phyloP scores from a whole-genome alignment of 495 filamentous ascomycete genomes.

The Margaritispora aquatica region DNA sequence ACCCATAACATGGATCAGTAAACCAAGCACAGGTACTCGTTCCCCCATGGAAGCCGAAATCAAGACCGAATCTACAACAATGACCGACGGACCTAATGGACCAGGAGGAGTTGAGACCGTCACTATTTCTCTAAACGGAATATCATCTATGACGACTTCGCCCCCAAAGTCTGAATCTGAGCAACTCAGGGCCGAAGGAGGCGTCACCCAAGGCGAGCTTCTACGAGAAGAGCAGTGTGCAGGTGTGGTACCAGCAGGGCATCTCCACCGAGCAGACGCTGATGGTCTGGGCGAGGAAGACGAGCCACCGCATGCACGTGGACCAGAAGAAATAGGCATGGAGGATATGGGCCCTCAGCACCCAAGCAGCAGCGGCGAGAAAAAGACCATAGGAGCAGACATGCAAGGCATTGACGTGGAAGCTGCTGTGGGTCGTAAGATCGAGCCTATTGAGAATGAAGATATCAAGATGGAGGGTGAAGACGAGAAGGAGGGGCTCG shows the following conservation, averaged over 20 bases:
- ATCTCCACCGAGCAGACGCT: conserved; percentile 27
- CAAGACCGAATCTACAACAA: conserved; percentile 60
- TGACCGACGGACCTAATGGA: conserved; percentile 66
- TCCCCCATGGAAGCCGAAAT: conserved; percentile 44
- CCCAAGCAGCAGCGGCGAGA: conserved; percentile 18
- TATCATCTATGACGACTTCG: conserved; percentile 34
- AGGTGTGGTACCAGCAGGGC: conserved; percentile 52
- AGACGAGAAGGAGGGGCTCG: conserved; percentile 7
- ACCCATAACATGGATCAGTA: conserved; percentile 79
- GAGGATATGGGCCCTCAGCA: conserved; percentile 79
- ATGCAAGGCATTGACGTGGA: conserved; percentile 47
- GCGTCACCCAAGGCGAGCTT: conserved; percentile 70
- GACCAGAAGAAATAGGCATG: conserved; percentile 75
- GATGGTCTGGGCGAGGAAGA: conserved; percentile 40
- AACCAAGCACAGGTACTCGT: conserved; percentile 16
- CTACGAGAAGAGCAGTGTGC: conserved; percentile 74
- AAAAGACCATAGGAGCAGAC: conserved; percentile 24
- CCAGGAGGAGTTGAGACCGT: conserved; percentile 67
- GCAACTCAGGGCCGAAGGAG: conserved; percentile 34
- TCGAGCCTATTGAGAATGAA: conserved; percentile 11
- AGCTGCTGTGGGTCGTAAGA: conserved; percentile 43
- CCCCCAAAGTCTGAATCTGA: not conserved
- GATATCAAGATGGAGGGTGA: conserved; percentile 7
- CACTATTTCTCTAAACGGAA: conserved; percentile 59
- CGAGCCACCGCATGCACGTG: conserved; percentile 72